Conservation (phyloP, 75 land plant species). For the Selaginella moellendorffii region DNA sequence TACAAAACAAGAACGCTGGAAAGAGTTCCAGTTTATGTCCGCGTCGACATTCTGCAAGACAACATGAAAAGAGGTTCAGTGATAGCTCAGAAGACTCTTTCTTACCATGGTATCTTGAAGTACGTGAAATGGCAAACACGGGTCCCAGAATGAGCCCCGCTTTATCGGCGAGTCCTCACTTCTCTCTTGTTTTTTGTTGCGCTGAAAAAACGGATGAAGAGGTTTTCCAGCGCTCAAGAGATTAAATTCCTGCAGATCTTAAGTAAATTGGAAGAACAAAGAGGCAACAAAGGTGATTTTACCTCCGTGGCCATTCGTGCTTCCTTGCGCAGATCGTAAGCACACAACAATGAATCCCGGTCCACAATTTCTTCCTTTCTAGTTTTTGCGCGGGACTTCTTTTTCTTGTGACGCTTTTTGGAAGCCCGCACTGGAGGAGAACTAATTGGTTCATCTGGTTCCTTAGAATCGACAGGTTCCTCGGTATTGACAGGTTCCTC, state of each 20-base stretch:
- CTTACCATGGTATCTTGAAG: slow-evolving; percentile 12
- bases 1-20: background rate
- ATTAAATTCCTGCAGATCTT: background rate
- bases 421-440: background rate
- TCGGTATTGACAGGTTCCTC: no score
- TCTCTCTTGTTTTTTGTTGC: background rate
- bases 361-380: background rate
- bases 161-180: background rate
- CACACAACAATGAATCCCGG: background rate
- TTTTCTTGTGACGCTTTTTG: background rate
- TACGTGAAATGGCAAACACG: slow-evolving; percentile 23
- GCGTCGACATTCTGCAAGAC: background rate
- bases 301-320: background rate
- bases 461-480: no score
- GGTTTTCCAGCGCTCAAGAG: slow-evolving; percentile 18
- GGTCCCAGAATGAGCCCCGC: background rate
- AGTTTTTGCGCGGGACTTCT: background rate
- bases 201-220: slow-evolving; percentile 23
- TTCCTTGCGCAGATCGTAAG: background rate
- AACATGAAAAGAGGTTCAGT: background rate
- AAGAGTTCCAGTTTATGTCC: background rate
- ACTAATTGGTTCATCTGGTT: background rate
- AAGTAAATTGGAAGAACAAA: background rate
- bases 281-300: background rate
- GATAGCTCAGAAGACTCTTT: background rate